These are phyloP conservation scores for Mycena amicta DNA, from an alignment of 768 basidiomycete genomes.

Conservation along the genomic window DNA sequence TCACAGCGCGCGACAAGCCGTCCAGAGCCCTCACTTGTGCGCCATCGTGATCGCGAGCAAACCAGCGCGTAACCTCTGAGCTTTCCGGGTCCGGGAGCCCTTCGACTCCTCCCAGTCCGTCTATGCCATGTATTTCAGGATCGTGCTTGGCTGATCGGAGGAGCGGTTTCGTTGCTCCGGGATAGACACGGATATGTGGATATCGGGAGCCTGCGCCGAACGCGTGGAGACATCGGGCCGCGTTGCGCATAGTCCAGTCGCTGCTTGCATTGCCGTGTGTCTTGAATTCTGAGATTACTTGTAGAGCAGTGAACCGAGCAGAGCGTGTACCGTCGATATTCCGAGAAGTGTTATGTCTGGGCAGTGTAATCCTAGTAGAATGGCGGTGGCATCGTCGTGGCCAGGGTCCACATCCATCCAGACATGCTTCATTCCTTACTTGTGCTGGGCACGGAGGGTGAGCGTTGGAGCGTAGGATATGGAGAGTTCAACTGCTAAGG, in stretches of 20 bases:
- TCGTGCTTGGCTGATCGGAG: conserved; percentile 63
- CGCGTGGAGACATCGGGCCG: conserved; percentile 73
- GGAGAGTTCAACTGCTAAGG: too few relatives aligned
- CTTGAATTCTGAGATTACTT: conserved; percentile 40
- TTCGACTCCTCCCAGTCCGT: conserved; percentile 84
- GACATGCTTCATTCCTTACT: conserved; percentile 35
- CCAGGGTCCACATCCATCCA: conserved; percentile 77
- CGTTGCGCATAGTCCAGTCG: conserved; percentile 67
- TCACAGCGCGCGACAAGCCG: conserved; percentile 64
- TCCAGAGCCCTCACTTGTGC: conserved; percentile 58
- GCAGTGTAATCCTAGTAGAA: conserved; percentile 73
- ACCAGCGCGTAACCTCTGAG: conserved; percentile 50
- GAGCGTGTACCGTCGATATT: conserved; percentile 69
- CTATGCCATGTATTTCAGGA: conserved; percentile 78
- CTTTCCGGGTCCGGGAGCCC: conserved; percentile 60
- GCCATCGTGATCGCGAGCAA: conserved; percentile 48
- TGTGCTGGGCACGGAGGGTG: too few relatives aligned
- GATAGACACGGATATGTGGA: conserved; percentile 57
- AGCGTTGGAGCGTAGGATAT: too few relatives aligned
- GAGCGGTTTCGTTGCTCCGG: conserved; percentile 73
- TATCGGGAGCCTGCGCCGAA: conserved; percentile 58
- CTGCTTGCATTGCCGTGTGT: conserved; percentile 79
- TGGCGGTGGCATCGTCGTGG: conserved; percentile 87
- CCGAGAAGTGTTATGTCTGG: conserved; percentile 72
- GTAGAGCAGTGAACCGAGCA: neutral